Percentiles rank a stretch among this genome's conserved stretches.
phyloP scores from a whole-genome alignment of 352 stramenopile species.

The Peronosclerospora sorghi region DNA sequence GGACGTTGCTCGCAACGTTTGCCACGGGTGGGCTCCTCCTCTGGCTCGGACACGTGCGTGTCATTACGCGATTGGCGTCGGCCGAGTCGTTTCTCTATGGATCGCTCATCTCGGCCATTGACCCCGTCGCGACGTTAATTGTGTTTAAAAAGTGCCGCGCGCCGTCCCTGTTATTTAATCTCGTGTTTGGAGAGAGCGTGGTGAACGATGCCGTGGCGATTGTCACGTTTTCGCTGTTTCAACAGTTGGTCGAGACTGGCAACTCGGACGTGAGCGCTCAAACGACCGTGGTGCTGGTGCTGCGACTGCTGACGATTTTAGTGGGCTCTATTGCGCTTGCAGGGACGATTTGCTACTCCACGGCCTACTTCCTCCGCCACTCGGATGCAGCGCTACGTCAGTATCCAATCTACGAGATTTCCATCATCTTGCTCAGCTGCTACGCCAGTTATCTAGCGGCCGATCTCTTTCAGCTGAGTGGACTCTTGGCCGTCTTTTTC shows the following conservation, averaged over 20 bases:
- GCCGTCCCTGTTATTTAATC: constrained; percentile 87
- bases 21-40: constrained; percentile 66
- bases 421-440: constrained; percentile 68
- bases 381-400: constrained; percentile 56
- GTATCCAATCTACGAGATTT: constrained; percentile 83
- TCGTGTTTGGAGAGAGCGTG: constrained; percentile 92
- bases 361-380: constrained; percentile 73
- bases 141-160: constrained; percentile 87
- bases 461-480: constrained; percentile 68
- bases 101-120: constrained; percentile 87
- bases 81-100: constrained; percentile 88
- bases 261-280: no score
- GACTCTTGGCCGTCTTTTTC: constrained; percentile 92
- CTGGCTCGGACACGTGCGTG: constrained; percentile 37
- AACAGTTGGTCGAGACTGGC: no score
- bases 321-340: constrained; percentile 68
- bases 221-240: no score
- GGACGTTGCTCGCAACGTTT: constrained; percentile 65
- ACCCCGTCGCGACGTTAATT: constrained; percentile 89
- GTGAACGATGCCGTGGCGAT: constrained; percentile 92
- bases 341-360: constrained; percentile 60
- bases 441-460: constrained; percentile 78
- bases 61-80: constrained; percentile 73
- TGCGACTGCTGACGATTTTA: no score
- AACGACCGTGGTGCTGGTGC: no score